Percentiles rank a stretch among this genome's conserved stretches.
phyloP scores from a whole-genome alignment of 345 rosid genomes.

The Streptanthus diversifolius region DNA sequence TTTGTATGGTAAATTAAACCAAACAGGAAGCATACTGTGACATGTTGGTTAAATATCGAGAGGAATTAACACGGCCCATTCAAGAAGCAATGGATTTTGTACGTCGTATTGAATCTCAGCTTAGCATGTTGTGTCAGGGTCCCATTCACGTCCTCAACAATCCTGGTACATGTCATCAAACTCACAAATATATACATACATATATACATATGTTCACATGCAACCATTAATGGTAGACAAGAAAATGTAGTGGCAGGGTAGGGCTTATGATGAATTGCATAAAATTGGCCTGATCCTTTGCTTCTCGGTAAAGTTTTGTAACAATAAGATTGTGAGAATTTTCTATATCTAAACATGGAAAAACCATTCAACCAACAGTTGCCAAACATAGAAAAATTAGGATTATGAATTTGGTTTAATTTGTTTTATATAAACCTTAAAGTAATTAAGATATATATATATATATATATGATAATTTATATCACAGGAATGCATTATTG shows the following conservation, averaged over 20 bases:
- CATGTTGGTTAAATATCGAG: conserved; percentile 91
- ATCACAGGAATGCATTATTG: conserved; percentile 3
- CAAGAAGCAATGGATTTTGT: conserved; percentile 99
- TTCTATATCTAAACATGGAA: background rate
- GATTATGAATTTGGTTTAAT: background rate
- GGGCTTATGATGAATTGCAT: conserved; percentile 18
- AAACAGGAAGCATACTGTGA: conserved; percentile 90
- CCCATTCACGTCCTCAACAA: conserved; percentile 75
- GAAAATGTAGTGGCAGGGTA: conserved; percentile 24
- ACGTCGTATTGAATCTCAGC: conserved; percentile 90
- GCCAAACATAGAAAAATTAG: too few relatives aligned
- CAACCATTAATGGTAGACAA: background rate
- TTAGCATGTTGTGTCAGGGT: conserved; percentile 65
- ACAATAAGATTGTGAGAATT: background rate
- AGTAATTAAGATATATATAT: background rate
- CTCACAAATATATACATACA: background rate
- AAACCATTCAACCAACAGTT: background rate
- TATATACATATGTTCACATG: background rate
- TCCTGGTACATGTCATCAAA: conserved; percentile 47
- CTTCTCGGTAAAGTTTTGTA: background rate
- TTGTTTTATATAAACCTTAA: background rate
- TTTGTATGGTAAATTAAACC: background rate
- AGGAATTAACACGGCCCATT: conserved; percentile 84
- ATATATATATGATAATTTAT: background rate
- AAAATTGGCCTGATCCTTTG: background rate